A percentile compares a stretch with the other conserved stretches of the same genome.
These are phyloP conservation scores for Biscutella laevigata DNA, from an alignment of 441 rosid genomes.

Conservation along the genomic window DNA sequence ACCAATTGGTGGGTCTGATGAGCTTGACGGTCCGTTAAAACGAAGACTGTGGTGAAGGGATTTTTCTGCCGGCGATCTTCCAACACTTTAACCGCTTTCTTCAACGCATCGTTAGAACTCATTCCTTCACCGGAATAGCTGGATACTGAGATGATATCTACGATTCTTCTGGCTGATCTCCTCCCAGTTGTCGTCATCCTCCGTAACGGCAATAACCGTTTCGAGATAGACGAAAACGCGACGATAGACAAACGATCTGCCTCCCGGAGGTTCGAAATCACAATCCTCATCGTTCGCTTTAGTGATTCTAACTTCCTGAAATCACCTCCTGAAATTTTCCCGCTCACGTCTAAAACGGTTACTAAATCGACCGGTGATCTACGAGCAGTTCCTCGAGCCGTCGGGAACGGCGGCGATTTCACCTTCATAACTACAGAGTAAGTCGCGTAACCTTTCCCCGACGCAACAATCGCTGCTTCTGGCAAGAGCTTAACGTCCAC, in stretches of 20 bases:
- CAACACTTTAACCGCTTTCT: conserved; percentile 76
- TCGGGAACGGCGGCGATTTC: conserved; percentile 44
- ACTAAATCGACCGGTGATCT: conserved; percentile 68
- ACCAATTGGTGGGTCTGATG: too few species aligned
- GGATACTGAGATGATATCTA: conserved; percentile 35
- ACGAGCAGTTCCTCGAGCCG: too few species aligned
- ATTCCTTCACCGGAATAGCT: conserved; percentile 49
- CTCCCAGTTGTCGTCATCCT: conserved; percentile 67
- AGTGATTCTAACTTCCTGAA: conserved; percentile 38
- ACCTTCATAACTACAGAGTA: conserved; percentile 55
- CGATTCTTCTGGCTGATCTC: conserved; percentile 51
- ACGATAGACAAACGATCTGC: conserved; percentile 72
- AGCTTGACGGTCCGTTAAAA: conserved; percentile 45
- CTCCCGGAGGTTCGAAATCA: conserved; percentile 47
- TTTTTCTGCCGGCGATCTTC: conserved; percentile 82
- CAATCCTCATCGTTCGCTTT: conserved; percentile 54
- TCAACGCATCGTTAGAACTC: conserved; percentile 63
- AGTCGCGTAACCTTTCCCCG: conserved; percentile 46
- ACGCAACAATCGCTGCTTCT: conserved; percentile 55
- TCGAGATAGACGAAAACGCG: conserved; percentile 62
- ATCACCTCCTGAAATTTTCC: too few species aligned
- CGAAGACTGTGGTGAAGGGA: conserved; percentile 45
- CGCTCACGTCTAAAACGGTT: conserved; percentile 52
- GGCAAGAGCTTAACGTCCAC: conserved; percentile 44
- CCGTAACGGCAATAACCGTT: conserved; percentile 53